Percentiles rank a stretch among this genome's conserved stretches.
phyloP scores from a whole-genome alignment of 2,329 filamentous ascomycete species.

The Colletotrichum chlorophyti region DNA sequence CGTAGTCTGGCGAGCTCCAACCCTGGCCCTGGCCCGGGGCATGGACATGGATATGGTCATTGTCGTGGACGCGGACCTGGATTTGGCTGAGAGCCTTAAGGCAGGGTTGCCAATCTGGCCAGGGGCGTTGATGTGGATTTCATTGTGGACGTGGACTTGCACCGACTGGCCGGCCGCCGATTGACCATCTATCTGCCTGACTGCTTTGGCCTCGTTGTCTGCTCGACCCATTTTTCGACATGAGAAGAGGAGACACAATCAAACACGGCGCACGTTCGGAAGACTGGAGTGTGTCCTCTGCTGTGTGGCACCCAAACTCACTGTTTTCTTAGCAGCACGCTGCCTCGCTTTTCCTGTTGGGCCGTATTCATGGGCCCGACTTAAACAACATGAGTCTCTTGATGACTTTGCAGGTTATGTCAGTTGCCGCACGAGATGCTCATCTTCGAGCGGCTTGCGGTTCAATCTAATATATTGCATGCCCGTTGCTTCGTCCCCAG shows the following conservation, averaged over 20 bases:
- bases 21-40: background rate
- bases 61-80: background rate
- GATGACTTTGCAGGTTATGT: background rate
- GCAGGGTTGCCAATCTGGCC: conserved; percentile 16
- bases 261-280: conserved; percentile 1
- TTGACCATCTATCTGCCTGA: conserved; percentile 1
- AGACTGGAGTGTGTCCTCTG: background rate
- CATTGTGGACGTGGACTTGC: background rate
- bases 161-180: conserved; percentile 11
- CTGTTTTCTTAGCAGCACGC: background rate
- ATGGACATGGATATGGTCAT: background rate
- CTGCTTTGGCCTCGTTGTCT: conserved; percentile 12
- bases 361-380: too few relatives aligned
- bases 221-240: background rate
- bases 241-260: conserved; percentile 7
- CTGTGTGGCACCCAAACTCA: background rate
- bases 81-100: conserved; percentile 6
- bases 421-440: background rate
- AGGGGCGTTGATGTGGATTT: conserved; percentile 15
- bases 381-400: background rate
- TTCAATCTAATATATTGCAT: background rate
- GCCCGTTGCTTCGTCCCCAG: background rate
- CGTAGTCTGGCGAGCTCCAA: background rate
- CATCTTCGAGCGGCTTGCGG: background rate
- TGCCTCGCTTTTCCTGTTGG: too few relatives aligned